phyloP scores from a whole-genome alignment of 371 early-diverging fungal species.

The Mortierella sp. region DNA sequence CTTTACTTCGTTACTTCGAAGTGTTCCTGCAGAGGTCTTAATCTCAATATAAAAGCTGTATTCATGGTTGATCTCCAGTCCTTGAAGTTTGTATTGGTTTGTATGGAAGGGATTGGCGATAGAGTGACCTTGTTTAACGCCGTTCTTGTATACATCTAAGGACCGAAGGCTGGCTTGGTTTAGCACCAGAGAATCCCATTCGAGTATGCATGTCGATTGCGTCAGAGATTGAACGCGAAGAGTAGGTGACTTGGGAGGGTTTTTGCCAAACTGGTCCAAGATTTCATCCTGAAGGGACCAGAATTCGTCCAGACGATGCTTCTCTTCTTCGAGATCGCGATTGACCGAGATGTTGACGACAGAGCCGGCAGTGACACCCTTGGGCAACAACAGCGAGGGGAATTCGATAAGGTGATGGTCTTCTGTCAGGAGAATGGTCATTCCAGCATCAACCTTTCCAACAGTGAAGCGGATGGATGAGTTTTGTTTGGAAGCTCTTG shows the following conservation, averaged over 20 bases:
- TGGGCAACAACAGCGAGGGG: slow-evolving; percentile 95
- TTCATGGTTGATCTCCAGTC: slow-evolving; percentile 89
- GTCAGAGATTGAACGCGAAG: slow-evolving; percentile 85
- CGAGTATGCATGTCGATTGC: slow-evolving; percentile 90
- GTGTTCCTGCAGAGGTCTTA: slow-evolving; percentile 91
- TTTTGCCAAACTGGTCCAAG: slow-evolving; percentile 80
- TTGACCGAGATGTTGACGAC: slow-evolving; percentile 94
- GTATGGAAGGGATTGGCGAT: slow-evolving; percentile 63
- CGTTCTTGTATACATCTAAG: slow-evolving; percentile 90
- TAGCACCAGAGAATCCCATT: slow-evolving; percentile 91
- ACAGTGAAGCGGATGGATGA: slow-evolving; percentile 88
- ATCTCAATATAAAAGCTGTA: slow-evolving; percentile 89
- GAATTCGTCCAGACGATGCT: slow-evolving; percentile 84
- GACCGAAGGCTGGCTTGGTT: slow-evolving; percentile 84
- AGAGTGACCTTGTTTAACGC: slow-evolving; percentile 49
- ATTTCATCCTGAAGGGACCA: slow-evolving; percentile 88
- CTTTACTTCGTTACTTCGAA: slow-evolving; percentile 80
- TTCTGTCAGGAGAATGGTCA: slow-evolving; percentile 91
- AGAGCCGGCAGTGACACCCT: slow-evolving; percentile 92
- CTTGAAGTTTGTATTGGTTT: slow-evolving; percentile 84
- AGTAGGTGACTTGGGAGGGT: slow-evolving; percentile 82
- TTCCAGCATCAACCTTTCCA: slow-evolving; percentile 93
- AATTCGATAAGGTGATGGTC: slow-evolving; percentile 98
- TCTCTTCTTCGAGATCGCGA: slow-evolving; percentile 89
- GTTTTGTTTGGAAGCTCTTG: slow-evolving; percentile 26